Base-by-base conservation (phyloP, 2,329 filamentous ascomycete species). In the Colletotrichum sp. region DNA sequence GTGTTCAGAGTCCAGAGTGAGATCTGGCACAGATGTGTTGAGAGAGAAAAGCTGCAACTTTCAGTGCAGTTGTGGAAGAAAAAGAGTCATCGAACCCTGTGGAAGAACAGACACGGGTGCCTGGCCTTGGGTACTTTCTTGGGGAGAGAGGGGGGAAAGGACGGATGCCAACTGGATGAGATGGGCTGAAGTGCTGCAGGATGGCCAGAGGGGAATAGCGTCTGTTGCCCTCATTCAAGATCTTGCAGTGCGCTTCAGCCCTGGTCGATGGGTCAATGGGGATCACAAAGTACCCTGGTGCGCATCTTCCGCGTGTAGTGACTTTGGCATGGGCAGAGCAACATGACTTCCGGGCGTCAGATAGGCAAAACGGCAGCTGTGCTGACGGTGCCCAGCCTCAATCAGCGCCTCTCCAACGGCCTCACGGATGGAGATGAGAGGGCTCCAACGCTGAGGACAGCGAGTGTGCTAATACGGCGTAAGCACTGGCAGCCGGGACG, bases 31-130 rank as follows among this genome's bases (percentile, higher is more conserved):
- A 52, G 44, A 52, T 13, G 44, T 52, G n/a, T 52, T 52, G 44
- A 52, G 44, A 21, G n/a, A 49, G n/a, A n/a, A n/a, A 18, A 1
- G 30, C 24, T 32, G 26, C 24, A 66, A 12, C 63, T 24, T 9
- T 28, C 63, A 66, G 39, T 26, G 39, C 63, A 52, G 39, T 21
- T 49, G 44, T 52, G 39, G 16, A 49, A 16, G 34, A 65, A 59
- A 73, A 74, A 74, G 74, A 76, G 74, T 76, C 74, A 73, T 60
- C 70, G 71, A 76, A 60, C 64, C 70, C 70, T 73, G 64, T 66
- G 59, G 64, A 76, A 76, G 49, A 70, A 44, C 26, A 69, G 44
- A 44, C 26, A 69, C 57, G 44, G 74, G 34, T 73, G 70, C 74
- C 74, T 76, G 8, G 70, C 44, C 24, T 34, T 39, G 49, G 21